Conservation (phyloP, 768 basidiomycete genomes). For the Obba rivulosa region DNA sequence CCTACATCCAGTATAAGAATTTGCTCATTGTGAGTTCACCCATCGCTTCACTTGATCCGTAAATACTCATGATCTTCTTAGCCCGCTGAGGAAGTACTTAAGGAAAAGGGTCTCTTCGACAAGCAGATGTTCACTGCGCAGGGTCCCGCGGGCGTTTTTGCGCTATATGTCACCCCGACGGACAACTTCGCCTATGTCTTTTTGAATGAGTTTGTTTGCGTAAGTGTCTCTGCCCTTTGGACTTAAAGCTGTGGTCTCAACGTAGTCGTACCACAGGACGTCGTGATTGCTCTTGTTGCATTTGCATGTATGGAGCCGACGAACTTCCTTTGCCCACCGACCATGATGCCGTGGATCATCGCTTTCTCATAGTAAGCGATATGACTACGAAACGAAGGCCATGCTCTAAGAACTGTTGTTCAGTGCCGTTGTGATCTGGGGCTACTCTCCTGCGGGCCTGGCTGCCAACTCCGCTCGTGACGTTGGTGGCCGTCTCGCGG, state of each 20-base stretch:
- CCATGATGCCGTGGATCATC: conserved; percentile 45
- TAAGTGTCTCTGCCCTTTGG: conserved; percentile 24
- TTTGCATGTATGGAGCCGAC: conserved; percentile 54
- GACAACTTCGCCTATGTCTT: conserved; percentile 41
- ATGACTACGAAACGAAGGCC: not conserved
- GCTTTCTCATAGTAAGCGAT: conserved; percentile 52
- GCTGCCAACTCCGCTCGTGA: conserved; percentile 67
- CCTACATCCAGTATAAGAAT: conserved; percentile 60
- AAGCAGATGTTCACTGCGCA: conserved; percentile 23
- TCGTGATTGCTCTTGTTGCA: conserved; percentile 44
- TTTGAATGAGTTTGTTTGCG: conserved; percentile 53
- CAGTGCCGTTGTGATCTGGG: conserved; percentile 57
- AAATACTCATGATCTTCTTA: conserved; percentile 9
- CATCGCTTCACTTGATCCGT: not conserved
- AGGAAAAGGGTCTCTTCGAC: conserved; percentile 19
- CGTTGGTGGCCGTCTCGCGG: conserved; percentile 57
- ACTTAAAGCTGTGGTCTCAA: no score
- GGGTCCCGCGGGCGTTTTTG: conserved; percentile 43
- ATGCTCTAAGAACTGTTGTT: not conserved
- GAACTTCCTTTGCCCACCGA: conserved; percentile 52
- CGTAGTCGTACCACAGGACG: conserved; percentile 20
- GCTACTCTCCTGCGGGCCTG: conserved; percentile 49
- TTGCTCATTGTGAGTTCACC: conserved; percentile 34
- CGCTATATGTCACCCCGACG: conserved; percentile 39
- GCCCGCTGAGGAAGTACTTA: conserved; percentile 18